Base-by-base conservation (phyloP, 2,329 filamentous ascomycete genomes). In the Trichothecium sympodiale region DNA sequence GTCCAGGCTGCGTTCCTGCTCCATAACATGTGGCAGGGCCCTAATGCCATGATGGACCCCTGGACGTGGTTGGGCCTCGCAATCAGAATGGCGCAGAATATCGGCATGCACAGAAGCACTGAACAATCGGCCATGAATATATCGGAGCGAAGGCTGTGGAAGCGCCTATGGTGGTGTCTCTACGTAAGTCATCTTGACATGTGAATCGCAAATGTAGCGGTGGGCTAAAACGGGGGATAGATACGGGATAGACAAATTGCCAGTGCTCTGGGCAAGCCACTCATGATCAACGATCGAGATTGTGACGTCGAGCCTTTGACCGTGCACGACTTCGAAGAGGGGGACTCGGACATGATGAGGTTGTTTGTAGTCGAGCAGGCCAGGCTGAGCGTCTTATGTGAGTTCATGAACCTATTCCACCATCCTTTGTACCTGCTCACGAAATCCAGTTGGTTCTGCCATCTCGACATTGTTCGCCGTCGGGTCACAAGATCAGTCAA, bases 231-330 rank as follows among this genome's bases (percentile, higher is more conserved):
- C n/a, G n/a, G n/a, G n/a, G n/a, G n/a, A 5, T 26, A 37, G 35
- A 26, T 16, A 4, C 29, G 35, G 16, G 35, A 37, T 28, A 18
- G 29, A 23, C 35, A 37, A 25, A 25, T 33, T 2, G 29, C 35
- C 25, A 37, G 29, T 25, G 29, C 29, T 17, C 35, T 37, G n/a
- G 35, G 35, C 10, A 37, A 37, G 17, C 35, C 35, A 12, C 13
- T 33, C 10, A 14, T 37, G 17, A 37, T 37, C 16, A 15, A 23
- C 13, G 35, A 37, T 17, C 14, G 27, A 16, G 35, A 37, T 16
- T 37, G 35, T 17, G 35, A 37, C 17, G 29, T 37, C n/a, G 35
- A 37, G 17, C 17, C 30, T 25, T 15, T 37, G n/a, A 33, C 29
- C 14, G 17, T 16, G n/a, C 10, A 33, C 4, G 35, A 37, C 18